Percentiles rank a stretch among this genome's conserved stretches.
phyloP scores from a whole-genome alignment of 176 grass and related monocot species.

The Oryza officinalis region DNA sequence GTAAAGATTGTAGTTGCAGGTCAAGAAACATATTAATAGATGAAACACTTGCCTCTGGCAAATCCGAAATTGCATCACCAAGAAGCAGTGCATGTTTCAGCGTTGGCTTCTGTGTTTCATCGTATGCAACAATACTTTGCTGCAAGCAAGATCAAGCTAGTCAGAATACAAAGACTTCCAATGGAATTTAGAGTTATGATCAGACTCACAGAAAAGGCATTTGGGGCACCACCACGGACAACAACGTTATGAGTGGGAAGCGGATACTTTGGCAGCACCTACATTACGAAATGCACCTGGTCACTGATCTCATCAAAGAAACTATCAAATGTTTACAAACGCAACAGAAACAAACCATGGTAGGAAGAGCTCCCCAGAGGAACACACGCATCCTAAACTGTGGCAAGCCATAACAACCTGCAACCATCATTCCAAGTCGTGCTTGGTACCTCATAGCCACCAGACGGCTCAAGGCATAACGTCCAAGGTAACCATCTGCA shows the following conservation, averaged over 20 bases:
- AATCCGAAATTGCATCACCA: slow-evolving; percentile 79
- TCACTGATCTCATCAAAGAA: background rate
- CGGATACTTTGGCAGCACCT: slow-evolving; percentile 81
- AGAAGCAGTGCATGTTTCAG: slow-evolving; percentile 63
- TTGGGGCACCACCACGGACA: slow-evolving; percentile 56
- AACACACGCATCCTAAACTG: slow-evolving; percentile 83
- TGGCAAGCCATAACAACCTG: slow-evolving; percentile 82
- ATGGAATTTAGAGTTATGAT: background rate
- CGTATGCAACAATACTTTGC: slow-evolving; percentile 80
- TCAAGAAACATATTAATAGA: background rate
- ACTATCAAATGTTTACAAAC: background rate
- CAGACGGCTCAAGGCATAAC: slow-evolving; percentile 73
- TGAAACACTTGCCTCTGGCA: slow-evolving; percentile 52
- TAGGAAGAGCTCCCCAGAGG: slow-evolving; percentile 72
- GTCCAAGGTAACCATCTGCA: slow-evolving; percentile 66
- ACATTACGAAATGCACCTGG: background rate
- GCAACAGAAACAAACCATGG: slow-evolving; percentile 53
- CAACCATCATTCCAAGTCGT: slow-evolving; percentile 71
- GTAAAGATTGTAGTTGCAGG: slow-evolving; percentile 1
- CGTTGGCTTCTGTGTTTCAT: slow-evolving; percentile 51
- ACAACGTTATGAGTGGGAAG: slow-evolving; percentile 82
- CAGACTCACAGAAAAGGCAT: slow-evolving; percentile 65
- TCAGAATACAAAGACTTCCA: background rate
- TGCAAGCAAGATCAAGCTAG: slow-evolving; percentile 33
- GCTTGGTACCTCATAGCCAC: slow-evolving; percentile 87